A percentile compares a stretch with the other conserved stretches of the same genome.
These are phyloP conservation scores for Azolla pinnata DNA, from an alignment of 75 land plant genomes.

Conservation along the genomic window DNA sequence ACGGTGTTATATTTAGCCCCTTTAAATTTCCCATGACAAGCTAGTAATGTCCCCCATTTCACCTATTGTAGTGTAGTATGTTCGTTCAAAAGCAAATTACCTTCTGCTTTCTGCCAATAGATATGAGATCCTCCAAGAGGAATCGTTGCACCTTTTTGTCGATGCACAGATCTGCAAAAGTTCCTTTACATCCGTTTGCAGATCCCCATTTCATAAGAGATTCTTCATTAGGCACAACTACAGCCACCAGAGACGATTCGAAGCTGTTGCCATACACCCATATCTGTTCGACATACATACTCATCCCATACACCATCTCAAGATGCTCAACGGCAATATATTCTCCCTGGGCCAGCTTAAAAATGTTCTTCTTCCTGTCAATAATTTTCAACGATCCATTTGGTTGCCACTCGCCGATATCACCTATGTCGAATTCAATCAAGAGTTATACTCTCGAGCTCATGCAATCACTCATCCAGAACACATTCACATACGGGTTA, in stretches of 20 bases:
- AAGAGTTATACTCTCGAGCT: not conserved
- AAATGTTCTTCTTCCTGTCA: constrained; percentile 96
- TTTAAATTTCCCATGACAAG: too few species aligned
- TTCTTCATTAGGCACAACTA: constrained; percentile 74
- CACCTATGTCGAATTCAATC: constrained; percentile 44
- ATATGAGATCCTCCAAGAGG: constrained; percentile 59
- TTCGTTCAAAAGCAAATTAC: constrained; percentile 20
- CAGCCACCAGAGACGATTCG: constrained; percentile 87
- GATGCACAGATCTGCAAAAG: constrained; percentile 51
- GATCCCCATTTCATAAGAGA: constrained; percentile 73
- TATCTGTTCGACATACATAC: constrained; percentile 73
- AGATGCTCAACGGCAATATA: constrained; percentile 97
- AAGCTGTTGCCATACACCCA: constrained; percentile 99
- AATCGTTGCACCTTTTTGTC: constrained; percentile 58
- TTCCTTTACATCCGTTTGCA: constrained; percentile 48
- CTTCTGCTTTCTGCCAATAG: constrained; percentile 68
- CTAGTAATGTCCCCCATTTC: too few species aligned
- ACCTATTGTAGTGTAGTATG: too few species aligned
- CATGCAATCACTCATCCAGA: not conserved
- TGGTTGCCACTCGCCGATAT: constrained; percentile 97
- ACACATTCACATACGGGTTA: not conserved
- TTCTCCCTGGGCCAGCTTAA: constrained; percentile 99
- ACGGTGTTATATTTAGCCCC: too few species aligned
- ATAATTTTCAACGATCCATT: constrained; percentile 91
- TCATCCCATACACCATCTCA: constrained; percentile 76